Percentiles rank a stretch among this genome's conserved stretches.
These are phyloP conservation scores for Dunaliella sp. DNA, from an alignment of 139 green algal genomes.

Conservation along the genomic window DNA sequence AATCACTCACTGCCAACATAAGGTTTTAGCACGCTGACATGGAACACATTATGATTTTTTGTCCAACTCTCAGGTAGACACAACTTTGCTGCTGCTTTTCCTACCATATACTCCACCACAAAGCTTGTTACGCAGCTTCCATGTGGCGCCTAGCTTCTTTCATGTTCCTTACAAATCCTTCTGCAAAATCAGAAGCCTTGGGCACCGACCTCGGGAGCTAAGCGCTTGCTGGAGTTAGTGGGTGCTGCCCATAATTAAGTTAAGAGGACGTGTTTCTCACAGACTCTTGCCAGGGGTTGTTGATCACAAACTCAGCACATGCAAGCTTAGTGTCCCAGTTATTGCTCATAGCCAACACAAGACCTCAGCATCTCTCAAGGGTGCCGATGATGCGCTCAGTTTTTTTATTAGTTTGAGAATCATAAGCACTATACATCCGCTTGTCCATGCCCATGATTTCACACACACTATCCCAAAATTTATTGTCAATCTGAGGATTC, in stretches of 20 bases:
- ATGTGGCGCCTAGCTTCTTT: conserved; percentile 8
- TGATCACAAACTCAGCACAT: conserved; percentile 55
- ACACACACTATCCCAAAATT: too few species aligned
- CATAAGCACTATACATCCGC: too few species aligned
- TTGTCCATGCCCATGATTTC: too few species aligned
- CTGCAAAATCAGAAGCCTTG: conserved; percentile 5
- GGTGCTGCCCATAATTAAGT: conserved; percentile 43
- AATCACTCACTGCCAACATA: too few species aligned
- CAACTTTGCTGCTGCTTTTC: conserved; percentile 21
- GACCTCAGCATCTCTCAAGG: conserved; percentile 50
- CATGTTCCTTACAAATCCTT: neutral
- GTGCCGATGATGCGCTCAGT: conserved; percentile 54
- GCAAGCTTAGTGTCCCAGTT: conserved; percentile 52
- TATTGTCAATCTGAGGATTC: too few species aligned
- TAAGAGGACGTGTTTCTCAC: conserved; percentile 38
- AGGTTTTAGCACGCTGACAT: conserved; percentile 16
- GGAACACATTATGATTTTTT: conserved; percentile 31
- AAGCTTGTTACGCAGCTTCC: conserved; percentile 23
- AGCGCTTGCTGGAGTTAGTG: conserved; percentile 15
- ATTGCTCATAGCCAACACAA: conserved; percentile 28
- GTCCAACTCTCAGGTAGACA: neutral
- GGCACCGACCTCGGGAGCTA: neutral
- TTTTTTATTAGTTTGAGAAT: too few species aligned
- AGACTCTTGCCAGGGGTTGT: conserved; percentile 31
- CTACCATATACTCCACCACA: conserved; percentile 21